Base-by-base conservation (phyloP, 257 asterid genomes). In the Mitragyna speciosa region DNA sequence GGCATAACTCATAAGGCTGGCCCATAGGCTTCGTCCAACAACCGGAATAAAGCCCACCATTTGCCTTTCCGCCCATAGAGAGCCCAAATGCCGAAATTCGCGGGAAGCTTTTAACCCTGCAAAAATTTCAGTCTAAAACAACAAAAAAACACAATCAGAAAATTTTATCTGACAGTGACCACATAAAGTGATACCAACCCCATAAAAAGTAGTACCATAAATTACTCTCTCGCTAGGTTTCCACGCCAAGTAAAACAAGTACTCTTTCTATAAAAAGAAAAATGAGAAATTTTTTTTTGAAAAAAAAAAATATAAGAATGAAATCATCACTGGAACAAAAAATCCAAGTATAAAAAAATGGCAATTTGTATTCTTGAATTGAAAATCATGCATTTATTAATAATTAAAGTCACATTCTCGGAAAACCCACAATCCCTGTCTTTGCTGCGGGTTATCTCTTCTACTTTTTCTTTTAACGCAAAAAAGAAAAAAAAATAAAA, bases 161-260 rank as follows among this genome's bases (percentile, higher is more conserved):
- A 83, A 80, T 74, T 80, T 86, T 58, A 61, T 41, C 59, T 49
- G 85, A 82, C 48, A 80, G 63, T 31, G 85, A 80, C 86, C 47
- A 41, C 26, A 78, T 12, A n/a, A 66, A 56, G 45, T 22, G 24
- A 10, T 61, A 33, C 48, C 17, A 56, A 36, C 20, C 11, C 45
- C 71, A 66, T 66, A 31, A 4, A 66, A 66, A 66, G n/a, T 24
- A 61, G 33, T 61, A n/a, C 36, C 24, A 28, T 8, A 22, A 65
- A 22, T 33, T 10, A 52, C 3, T 1, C 48, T 24, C 22, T 11
- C 10, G 2, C 56, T 51, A 12, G 56, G 14, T 51, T 12, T 51
- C 56, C 2, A 51, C 56, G 5, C 56, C 15, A 20, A 54, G 39
- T 11, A 28, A 36, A 26, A 64, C 31, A 26, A 28, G 2, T 33